Percentiles rank a stretch among this genome's conserved stretches.
phyloP scores from a whole-genome alignment of 441 rosid species.

The Erodium trifolium region DNA sequence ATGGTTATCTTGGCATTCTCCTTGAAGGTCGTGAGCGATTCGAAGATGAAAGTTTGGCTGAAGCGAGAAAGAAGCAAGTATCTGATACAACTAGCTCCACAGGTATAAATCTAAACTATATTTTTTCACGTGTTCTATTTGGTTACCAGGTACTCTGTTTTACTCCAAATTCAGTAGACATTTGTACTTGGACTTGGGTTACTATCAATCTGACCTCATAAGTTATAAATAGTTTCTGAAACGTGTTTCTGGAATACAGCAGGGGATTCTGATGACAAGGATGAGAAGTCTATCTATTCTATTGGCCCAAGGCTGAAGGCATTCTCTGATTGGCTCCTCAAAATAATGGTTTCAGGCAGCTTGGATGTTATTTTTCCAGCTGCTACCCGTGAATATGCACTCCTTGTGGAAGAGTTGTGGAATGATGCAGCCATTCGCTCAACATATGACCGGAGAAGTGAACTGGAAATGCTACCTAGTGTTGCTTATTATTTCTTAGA shows the following conservation, averaged over 20 bases:
- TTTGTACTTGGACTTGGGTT: background rate
- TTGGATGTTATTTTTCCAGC: slow-evolving; percentile 87
- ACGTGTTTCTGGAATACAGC: slow-evolving; percentile 47
- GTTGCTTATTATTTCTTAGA: slow-evolving; percentile 86
- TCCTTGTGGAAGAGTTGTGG: slow-evolving; percentile 95
- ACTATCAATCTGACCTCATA: background rate
- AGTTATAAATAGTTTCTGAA: slow-evolving; percentile 5
- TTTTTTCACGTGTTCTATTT: background rate
- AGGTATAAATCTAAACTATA: slow-evolving; percentile 11
- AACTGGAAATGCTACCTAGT: slow-evolving; percentile 96
- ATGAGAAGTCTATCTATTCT: slow-evolving; percentile 47
- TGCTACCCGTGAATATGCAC: slow-evolving; percentile 37
- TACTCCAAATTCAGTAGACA: background rate
- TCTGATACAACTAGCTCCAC: slow-evolving; percentile 22
- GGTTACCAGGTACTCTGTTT: background rate
- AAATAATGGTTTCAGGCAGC: slow-evolving; percentile 94
- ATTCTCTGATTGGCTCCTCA: slow-evolving; percentile 97
- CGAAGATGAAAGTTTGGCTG: slow-evolving; percentile 77
- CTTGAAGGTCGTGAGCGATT: slow-evolving; percentile 98
- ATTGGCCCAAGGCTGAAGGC: slow-evolving; percentile 88
- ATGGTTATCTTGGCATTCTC: slow-evolving; percentile 83
- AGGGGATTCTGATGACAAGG: slow-evolving; percentile 34
- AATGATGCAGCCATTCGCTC: slow-evolving; percentile 91
- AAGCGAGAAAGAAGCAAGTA: slow-evolving; percentile 20
- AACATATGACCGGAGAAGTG: slow-evolving; percentile 70